These are phyloP conservation scores for Parathielavia appendiculata DNA, from an alignment of 495 filamentous ascomycete genomes.

Conservation along the genomic window DNA sequence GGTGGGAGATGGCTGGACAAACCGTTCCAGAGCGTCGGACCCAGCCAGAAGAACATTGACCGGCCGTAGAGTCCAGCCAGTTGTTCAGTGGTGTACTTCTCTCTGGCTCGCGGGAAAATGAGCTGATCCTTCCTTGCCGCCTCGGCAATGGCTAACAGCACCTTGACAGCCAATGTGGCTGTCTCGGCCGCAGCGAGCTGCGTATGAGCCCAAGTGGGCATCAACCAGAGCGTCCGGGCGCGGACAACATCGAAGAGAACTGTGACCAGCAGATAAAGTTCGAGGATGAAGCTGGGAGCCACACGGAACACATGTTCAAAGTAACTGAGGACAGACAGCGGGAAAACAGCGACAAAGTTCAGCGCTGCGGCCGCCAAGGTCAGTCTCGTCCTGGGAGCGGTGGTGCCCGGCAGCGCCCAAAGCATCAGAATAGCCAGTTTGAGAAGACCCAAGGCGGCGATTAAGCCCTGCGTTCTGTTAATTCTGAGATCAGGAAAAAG, in stretches of 20 bases:
- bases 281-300: constrained; percentile 9
- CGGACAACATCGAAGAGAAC: constrained; percentile 1
- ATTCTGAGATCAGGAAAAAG: neutral
- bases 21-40: constrained; percentile 10
- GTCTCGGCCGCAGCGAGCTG: constrained; percentile 3
- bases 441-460: constrained; percentile 2
- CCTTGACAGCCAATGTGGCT: neutral
- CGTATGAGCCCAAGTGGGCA: constrained; percentile 1
- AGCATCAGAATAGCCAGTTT: constrained; percentile 10
- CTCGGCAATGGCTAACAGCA: neutral
- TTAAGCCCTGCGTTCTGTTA: neutral
- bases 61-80: constrained; percentile 9
- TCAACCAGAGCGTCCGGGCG: constrained; percentile 10
- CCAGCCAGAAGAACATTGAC: constrained; percentile 13
- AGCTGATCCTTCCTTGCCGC: constrained; percentile 5
- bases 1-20: neutral
- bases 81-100: constrained; percentile 6
- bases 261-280: constrained; percentile 9
- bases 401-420: constrained; percentile 10
- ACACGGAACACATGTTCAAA: constrained; percentile 11
- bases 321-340: constrained; percentile 6
- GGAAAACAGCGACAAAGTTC: constrained; percentile 5
- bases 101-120: neutral
- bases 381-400: constrained; percentile 6
- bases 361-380: constrained; percentile 11